phyloP scores from a whole-genome alignment of 768 basidiomycete genomes.

The Lentinula guzmanii region DNA sequence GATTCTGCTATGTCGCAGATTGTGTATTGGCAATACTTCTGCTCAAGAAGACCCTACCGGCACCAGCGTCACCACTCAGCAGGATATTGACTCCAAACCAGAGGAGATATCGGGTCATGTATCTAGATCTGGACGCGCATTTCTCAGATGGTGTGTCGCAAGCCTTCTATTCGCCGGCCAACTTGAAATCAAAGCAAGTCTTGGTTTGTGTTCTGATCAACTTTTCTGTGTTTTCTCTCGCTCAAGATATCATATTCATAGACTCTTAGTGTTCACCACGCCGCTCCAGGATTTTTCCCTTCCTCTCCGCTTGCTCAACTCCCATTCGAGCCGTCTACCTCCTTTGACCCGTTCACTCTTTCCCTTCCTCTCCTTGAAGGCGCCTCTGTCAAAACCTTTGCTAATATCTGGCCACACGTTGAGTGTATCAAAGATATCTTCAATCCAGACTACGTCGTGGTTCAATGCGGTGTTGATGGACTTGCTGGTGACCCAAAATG shows the following conservation, averaged over 20 bases:
- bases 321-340: slow-evolving; percentile 20
- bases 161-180: slow-evolving; percentile 50
- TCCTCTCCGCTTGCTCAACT: slow-evolving; percentile 44
- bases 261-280: slow-evolving; percentile 84
- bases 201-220: slow-evolving; percentile 27
- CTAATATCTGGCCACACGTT: slow-evolving; percentile 57
- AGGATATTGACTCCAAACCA: neutral
- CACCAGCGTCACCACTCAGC: neutral
- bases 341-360: slow-evolving; percentile 63
- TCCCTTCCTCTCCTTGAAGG: slow-evolving; percentile 76
- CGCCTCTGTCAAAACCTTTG: slow-evolving; percentile 58
- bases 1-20: slow-evolving; percentile 95
- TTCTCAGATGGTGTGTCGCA: slow-evolving; percentile 86
- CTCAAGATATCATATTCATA: slow-evolving; percentile 15
- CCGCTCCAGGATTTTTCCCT: slow-evolving; percentile 83
- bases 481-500: slow-evolving; percentile 76
- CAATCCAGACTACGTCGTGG: slow-evolving; percentile 68
- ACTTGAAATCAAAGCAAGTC: slow-evolving; percentile 32
- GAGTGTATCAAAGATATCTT: slow-evolving; percentile 57
- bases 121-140: slow-evolving; percentile 90
- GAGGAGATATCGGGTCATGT: slow-evolving; percentile 65
- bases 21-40: slow-evolving; percentile 75
- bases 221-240: neutral
- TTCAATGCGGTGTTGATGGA: slow-evolving; percentile 87
- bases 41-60: slow-evolving; percentile 38